Percentiles rank a stretch among this genome's conserved stretches.
phyloP scores from a whole-genome alignment of 768 basidiomycete genomes.

The Holtermanniella nyarrowii region DNA sequence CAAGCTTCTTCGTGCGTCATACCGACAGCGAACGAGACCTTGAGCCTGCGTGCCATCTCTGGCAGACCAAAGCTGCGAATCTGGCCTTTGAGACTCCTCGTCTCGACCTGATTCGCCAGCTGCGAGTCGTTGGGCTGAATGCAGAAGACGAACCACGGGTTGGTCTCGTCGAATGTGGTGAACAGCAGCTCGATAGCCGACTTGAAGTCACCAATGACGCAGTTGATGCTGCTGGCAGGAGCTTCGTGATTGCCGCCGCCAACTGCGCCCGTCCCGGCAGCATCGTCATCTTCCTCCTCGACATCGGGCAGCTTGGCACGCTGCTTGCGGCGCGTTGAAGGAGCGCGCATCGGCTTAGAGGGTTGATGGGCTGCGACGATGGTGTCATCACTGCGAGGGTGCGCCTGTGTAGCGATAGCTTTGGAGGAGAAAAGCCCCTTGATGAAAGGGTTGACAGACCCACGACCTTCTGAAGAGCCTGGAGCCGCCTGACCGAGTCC shows the following conservation, averaged over 20 bases:
- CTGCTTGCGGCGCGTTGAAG: conserved; percentile 61
- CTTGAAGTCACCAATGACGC: conserved; percentile 81
- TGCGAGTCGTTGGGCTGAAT: conserved; percentile 93
- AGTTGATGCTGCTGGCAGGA: conserved; percentile 45
- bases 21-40: conserved; percentile 65
- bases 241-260: conserved; percentile 28
- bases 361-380: conserved; percentile 90
- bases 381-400: conserved; percentile 86
- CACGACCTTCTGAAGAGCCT: conserved; percentile 50
- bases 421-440: conserved; percentile 79
- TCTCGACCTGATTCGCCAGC: conserved; percentile 86
- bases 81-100: conserved; percentile 82
- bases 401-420: conserved; percentile 81
- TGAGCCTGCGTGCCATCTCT: conserved; percentile 61
- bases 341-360: conserved; percentile 86
- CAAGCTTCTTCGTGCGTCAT: conserved; percentile 81
- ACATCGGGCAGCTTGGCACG: conserved; percentile 23
- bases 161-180: conserved; percentile 76
- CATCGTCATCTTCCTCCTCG: conserved; percentile 27
- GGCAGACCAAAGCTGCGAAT: conserved; percentile 68
- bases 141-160: conserved; percentile 85
- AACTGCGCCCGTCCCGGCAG: conserved; percentile 8
- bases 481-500: conserved; percentile 25
- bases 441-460: conserved; percentile 83
- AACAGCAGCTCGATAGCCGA: conserved; percentile 75